A percentile compares a stretch with the other conserved stretches of the same genome.
Evolutionary conservation across 164 flowering plant genomes (phyloP).

Genomic region (Amborella trichopoda): DNA sequence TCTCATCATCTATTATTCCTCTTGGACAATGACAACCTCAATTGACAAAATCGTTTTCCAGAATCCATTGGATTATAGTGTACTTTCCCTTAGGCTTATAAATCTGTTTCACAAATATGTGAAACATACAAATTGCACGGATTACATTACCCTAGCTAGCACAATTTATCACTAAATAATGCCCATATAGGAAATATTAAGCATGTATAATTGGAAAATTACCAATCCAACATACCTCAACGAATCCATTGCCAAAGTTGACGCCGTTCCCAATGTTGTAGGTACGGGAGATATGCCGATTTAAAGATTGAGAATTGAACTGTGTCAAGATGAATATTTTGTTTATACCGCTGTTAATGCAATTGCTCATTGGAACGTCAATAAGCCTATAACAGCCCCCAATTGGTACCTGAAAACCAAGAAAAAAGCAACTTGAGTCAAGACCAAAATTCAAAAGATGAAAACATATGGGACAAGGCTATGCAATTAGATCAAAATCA

Average conservation of each 20-base stretch:
- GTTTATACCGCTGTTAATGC: constrained; percentile 88
- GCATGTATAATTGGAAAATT: not conserved
- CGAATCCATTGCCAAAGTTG: constrained; percentile 88
- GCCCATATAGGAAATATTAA: not conserved
- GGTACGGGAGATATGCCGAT: constrained; percentile 75
- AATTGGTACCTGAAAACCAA: constrained; percentile 58
- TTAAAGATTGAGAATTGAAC: constrained; percentile 82
- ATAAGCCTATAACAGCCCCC: constrained; percentile 93
- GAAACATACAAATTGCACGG: no score
- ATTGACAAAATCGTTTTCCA: no score
- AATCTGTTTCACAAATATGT: no score
- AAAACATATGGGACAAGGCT: no score
- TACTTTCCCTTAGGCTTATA: no score
- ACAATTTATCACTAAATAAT: not conserved
- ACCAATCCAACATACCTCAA: constrained; percentile 45
- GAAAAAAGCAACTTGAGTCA: not conserved
- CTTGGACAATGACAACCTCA: no score
- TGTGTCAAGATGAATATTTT: constrained; percentile 86
- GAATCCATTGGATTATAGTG: no score
- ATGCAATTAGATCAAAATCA: not conserved
- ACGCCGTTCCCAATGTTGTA: constrained; percentile 68
- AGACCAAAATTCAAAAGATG: no score
- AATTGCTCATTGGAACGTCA: constrained; percentile 97
- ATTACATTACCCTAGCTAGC: not conserved
- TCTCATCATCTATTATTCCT: no score